phyloP scores from a whole-genome alignment of 225 moss, liverwort and hornwort species.

The Antitrichia curtipendula region DNA sequence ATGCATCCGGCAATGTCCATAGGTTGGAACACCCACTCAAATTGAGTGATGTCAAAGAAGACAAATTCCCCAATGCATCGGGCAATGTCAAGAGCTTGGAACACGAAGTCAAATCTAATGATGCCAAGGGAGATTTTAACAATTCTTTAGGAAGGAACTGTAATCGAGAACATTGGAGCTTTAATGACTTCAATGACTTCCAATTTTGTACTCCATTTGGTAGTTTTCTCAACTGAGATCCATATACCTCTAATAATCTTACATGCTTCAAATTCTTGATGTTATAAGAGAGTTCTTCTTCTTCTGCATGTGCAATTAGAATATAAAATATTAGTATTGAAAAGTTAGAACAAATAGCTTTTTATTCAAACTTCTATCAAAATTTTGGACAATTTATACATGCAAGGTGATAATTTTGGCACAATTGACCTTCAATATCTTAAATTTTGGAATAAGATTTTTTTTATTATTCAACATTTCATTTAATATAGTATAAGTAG shows the following conservation, averaged over 20 bases:
- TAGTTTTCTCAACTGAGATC: background rate
- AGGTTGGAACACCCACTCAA: no score
- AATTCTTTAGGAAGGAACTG: no score
- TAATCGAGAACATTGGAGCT: background rate
- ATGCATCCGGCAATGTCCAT: no score
- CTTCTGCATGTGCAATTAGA: background rate
- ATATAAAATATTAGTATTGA: background rate
- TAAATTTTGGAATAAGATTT: accelerated
- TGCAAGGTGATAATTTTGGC: accelerated
- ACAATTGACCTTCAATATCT: background rate
- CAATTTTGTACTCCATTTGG: background rate
- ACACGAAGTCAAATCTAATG: no score
- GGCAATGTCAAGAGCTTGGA: no score
- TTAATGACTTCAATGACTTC: background rate
- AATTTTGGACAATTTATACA: accelerated
- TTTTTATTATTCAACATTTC: accelerated
- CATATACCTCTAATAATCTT: background rate
- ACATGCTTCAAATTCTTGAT: background rate
- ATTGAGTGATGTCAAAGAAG: no score
- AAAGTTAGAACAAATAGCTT: accelerated
- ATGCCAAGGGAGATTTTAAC: accelerated
- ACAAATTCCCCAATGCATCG: no score
- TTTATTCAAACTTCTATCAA: accelerated
- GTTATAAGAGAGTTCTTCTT: background rate
- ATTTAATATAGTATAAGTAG: background rate